Evolutionary conservation across 116 monocot genomes (phyloP).

Genomic region (Cymodocea nodosa): DNA sequence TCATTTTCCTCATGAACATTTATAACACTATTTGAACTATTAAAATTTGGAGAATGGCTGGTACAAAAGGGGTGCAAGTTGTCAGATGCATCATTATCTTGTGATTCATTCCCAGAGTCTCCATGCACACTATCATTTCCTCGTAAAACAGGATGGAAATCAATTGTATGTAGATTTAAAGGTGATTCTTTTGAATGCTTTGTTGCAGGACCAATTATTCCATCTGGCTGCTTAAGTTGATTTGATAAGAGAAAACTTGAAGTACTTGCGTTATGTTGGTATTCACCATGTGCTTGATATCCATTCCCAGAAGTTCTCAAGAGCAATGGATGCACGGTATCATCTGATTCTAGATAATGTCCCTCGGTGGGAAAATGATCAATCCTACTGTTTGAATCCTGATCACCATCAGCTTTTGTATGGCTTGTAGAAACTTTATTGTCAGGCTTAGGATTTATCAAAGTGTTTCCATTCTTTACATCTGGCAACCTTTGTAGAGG

Average conservation of each 20-base stretch:
- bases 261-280: conserved; percentile 12
- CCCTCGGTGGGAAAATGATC: conserved; percentile 26
- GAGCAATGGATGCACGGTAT: conserved; percentile 76
- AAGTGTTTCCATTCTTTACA: conserved; percentile 11
- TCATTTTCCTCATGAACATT: conserved; percentile 9
- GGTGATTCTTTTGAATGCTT: conserved; percentile 12
- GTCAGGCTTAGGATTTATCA: conserved; percentile 8
- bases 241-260: conserved; percentile 24
- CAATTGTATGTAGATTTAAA: conserved; percentile 32
- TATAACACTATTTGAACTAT: conserved; percentile 3
- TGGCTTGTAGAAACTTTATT: conserved; percentile 15
- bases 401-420: conserved; percentile 1
- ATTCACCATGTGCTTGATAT: conserved; percentile 22
- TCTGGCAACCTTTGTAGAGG: conserved; percentile 10
- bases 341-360: conserved; percentile 38
- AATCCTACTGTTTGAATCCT: conserved; percentile 9
- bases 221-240: conserved; percentile 9
- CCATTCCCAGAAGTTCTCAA: conserved; percentile 49
- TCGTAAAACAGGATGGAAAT: conserved; percentile 82
- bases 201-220: conserved; percentile 1
- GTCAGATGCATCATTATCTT: not conserved
- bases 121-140: conserved; percentile 23
- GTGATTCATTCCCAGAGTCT: conserved; percentile 5
- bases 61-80: not conserved
- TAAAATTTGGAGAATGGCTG: not conserved